A percentile compares a stretch with the other conserved stretches of the same genome.
phyloP scores from a whole-genome alignment of 306 rosid species.

The Astragalus glycyphyllos region DNA sequence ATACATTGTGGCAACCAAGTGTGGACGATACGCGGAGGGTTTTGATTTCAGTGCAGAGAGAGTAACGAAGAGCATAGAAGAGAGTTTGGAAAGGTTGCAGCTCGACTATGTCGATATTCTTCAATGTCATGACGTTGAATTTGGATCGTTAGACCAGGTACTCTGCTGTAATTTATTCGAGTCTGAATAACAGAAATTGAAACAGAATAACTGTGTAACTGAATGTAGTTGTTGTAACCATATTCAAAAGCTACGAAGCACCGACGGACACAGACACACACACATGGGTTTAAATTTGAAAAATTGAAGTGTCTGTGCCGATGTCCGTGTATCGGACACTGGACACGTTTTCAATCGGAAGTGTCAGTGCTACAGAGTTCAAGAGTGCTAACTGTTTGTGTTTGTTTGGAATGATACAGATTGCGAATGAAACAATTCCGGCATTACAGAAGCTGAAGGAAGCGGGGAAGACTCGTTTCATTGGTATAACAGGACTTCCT shows the following conservation, averaged over 20 bases:
- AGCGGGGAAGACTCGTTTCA: conserved; percentile 80
- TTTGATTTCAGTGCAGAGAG: conserved; percentile 91
- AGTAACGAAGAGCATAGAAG: conserved; percentile 82
- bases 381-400: not conserved
- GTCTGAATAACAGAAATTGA: not conserved
- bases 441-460: conserved; percentile 81
- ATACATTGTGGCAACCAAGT: conserved; percentile 85
- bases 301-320: too few relatives aligned
- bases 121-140: conserved; percentile 96
- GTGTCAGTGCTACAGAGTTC: too few relatives aligned
- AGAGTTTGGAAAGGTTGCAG: conserved; percentile 91
- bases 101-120: conserved; percentile 88
- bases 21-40: conserved; percentile 84
- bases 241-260: too few relatives aligned
- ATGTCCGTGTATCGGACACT: too few relatives aligned
- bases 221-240: not conserved
- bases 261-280: too few relatives aligned
- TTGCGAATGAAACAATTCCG: conserved; percentile 87
- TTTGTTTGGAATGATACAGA: conserved; percentile 40
- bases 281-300: too few relatives aligned
- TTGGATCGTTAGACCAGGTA: conserved; percentile 82
- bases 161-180: not conserved
- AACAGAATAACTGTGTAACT: not conserved
- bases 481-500: conserved; percentile 95
- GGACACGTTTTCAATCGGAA: too few relatives aligned